Evolutionary conservation across 257 asterid species (phyloP), one percentile per base, ranked within the genome.

Genomic region (Scutellaria minor): DNA sequence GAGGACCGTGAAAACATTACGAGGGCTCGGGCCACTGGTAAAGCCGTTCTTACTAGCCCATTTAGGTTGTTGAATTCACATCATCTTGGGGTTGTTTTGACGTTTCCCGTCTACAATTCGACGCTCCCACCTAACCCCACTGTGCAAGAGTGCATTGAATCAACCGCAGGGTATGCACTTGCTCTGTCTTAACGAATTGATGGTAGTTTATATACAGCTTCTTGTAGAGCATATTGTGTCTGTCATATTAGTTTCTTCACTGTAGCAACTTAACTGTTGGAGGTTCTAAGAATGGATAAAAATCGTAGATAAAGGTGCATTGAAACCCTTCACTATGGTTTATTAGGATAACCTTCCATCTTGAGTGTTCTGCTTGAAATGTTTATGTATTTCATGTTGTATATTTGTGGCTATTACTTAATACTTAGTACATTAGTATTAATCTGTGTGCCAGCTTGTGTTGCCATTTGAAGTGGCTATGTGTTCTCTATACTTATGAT

Each of bases 31-130:
- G 85, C 89, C 4, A 91, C 96, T 5, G 98, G 98, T 66, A 93
- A 93, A 76, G 97, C 98, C 3, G 97, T 93, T 70, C 96, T 93
- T 39, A 93, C 98, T 1, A 89, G 86, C 68, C 98, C 98, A 10
- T 93, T 93, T 79, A 75, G 96, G 81, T 67, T 93, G 83, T 84
- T 93, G 0, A 90, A 90, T 70, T 83, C 90, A 55, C 93, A 88
- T 79, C 95, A 89, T 82, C 94, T 91, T 5, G 98, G 98, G 68
- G 98, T 93, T 52, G 98, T 93, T 75, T 79, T 93, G 85, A 93
- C 98, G 4, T 87, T 93, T 74, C 93, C 98, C 40, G 98, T 93
- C 64, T 93, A 91, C 80, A 84, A 88, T 64, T 85, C 83, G 63
- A 83, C 70, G 81, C 92, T 93, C n/a, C 89, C 92, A 0, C 45